Evolutionary conservation across 768 basidiomycete species (phyloP).

Genomic region (Porpolomopsis calyptriformis): DNA sequence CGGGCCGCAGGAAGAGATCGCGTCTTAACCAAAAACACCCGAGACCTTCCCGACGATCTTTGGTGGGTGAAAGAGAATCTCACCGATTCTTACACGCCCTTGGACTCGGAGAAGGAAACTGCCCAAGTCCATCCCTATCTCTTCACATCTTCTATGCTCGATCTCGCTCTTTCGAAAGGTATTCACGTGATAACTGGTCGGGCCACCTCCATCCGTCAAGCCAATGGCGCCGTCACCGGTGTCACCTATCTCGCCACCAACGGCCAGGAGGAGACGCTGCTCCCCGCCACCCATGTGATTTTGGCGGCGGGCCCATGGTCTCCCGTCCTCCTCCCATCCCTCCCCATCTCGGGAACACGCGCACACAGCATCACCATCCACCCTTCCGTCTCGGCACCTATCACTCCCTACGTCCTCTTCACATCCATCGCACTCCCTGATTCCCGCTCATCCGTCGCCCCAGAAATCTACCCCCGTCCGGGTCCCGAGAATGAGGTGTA

Average conservation of each 20-base stretch:
- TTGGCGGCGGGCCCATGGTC: slow-evolving; percentile 88
- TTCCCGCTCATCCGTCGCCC: slow-evolving; percentile 24
- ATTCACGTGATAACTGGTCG: slow-evolving; percentile 37
- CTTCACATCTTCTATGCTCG: slow-evolving; percentile 65
- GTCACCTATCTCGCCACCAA: slow-evolving; percentile 32
- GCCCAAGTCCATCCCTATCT: slow-evolving; percentile 71
- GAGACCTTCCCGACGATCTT: slow-evolving; percentile 37
- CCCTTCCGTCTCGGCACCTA: slow-evolving; percentile 29
- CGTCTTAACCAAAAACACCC: slow-evolving; percentile 43
- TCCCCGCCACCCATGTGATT: slow-evolving; percentile 59
- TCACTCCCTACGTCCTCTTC: slow-evolving; percentile 75
- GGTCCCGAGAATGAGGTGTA: slow-evolving; percentile 57
- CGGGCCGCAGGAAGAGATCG: slow-evolving; percentile 26
- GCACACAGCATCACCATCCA: slow-evolving; percentile 66
- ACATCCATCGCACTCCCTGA: slow-evolving; percentile 47
- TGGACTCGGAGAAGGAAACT: slow-evolving; percentile 47
- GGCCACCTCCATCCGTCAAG: slow-evolving; percentile 33
- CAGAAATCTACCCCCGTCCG: slow-evolving; percentile 64
- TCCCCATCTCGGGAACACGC: slow-evolving; percentile 54
- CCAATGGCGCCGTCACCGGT: slow-evolving; percentile 34
- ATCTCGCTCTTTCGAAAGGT: slow-evolving; percentile 47
- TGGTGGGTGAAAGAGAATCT: slow-evolving; percentile 46
- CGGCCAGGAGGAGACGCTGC: slow-evolving; percentile 18
- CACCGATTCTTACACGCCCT: slow-evolving; percentile 49
- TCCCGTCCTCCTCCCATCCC: slow-evolving; percentile 39